These are phyloP conservation scores for Bruguiera sexangula DNA, from an alignment of 345 rosid species.

Conservation along the genomic window DNA sequence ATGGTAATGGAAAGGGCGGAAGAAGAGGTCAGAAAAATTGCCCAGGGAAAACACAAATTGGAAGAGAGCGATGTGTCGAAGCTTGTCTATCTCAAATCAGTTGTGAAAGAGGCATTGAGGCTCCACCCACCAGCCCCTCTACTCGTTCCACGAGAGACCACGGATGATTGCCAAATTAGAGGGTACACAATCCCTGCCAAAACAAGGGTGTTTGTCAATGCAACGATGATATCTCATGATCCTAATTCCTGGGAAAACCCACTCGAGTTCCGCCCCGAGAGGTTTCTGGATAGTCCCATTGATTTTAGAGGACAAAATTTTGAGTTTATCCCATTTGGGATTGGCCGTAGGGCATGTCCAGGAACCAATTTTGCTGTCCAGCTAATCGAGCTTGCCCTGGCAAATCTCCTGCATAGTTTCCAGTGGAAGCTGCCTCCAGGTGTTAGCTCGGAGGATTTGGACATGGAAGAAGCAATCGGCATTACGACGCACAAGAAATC, in stretches of 20 bases:
- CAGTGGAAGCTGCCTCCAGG: constrained; percentile 55
- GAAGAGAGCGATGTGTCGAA: constrained; percentile 33
- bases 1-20: constrained; percentile 27
- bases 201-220: constrained; percentile 35
- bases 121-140: constrained; percentile 41
- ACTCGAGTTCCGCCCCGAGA: constrained; percentile 38
- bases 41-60: constrained; percentile 17
- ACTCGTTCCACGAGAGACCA: constrained; percentile 39
- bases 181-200: constrained; percentile 38
- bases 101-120: constrained; percentile 20
- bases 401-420: constrained; percentile 42
- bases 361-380: constrained; percentile 40
- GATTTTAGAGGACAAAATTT: constrained; percentile 53
- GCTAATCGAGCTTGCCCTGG: constrained; percentile 42
- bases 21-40: constrained; percentile 30
- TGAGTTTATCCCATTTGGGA: constrained; percentile 55
- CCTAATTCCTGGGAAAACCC: constrained; percentile 38
- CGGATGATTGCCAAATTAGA: constrained; percentile 19
- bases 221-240: constrained; percentile 26
- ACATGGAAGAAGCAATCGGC: constrained; percentile 50
- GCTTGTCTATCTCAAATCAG: constrained; percentile 27
- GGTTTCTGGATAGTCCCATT: constrained; percentile 33
- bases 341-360: constrained; percentile 63
- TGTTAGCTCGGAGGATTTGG: constrained; percentile 33
- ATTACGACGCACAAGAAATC: constrained; percentile 41